Base-by-base conservation (phyloP, 192 early-diverging fungal genomes). In the Mortierella claussenii region DNA sequence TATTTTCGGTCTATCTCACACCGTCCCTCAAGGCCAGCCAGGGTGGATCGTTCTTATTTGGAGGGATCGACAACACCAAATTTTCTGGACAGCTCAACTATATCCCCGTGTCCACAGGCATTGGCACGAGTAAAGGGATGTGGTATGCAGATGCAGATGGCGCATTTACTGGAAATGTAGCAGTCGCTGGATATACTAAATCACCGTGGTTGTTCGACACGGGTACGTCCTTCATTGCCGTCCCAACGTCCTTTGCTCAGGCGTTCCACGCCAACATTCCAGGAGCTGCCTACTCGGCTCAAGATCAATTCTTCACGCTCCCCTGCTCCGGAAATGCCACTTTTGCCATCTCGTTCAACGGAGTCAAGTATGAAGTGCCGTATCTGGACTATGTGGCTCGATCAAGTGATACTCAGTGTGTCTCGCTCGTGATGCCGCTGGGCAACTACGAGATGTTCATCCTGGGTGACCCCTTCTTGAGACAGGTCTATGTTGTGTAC, bases 211-310 rank as follows among this genome's bases (percentile, higher is more conserved):
- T 76, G 6, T 76, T 76, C 43, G 73, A 76, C 30, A 76, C 73
- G 4, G 73, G 73, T 21, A 76, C 73, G 45, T 76, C 73, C 34
- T 76, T 76, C 51, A 76, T 76, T 56, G 73, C 73, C 2, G 73
- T 76, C 13, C 73, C 73, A 0, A 48, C 52, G 12, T 24, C 32
- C 6, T 76, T 76, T 45, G 73, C 73, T 30, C 32, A 61, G 6
- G 58, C 50, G 17, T 76, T 76, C 73, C 73, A 76, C 28, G 65
- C 56, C 26, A 57, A 46, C 18, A 44, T 76, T 34, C 55, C 73
- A 1, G 73, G 73, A n/a, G 73, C 73, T 9, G 24, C 23, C 4
- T 76, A 48, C 30, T 61, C 64, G 7, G 37, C 27, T 2, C 45
- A 32, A 4, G 34, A 51, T 34, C 57, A 62, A 34, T 43, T 60